A percentile compares a stretch with the other conserved stretches of the same genome.
These are phyloP conservation scores for Torulaspora indica DNA, from an alignment of 805 yeast species.

Conservation along the genomic window DNA sequence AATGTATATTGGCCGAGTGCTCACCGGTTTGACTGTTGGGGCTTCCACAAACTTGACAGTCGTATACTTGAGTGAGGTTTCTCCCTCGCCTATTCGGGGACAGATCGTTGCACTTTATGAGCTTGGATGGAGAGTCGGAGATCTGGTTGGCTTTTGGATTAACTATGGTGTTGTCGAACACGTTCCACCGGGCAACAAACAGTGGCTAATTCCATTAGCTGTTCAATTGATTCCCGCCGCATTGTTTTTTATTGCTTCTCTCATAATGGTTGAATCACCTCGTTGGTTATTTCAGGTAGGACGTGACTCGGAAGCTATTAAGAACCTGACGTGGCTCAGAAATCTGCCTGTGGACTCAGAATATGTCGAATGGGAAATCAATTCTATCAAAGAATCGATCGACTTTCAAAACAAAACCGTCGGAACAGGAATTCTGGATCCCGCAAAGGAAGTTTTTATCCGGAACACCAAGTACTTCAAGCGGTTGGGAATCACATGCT, in stretches of 20 bases:
- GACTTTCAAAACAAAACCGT: conserved; percentile 24
- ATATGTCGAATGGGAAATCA: conserved; percentile 41
- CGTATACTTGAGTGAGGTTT: conserved; percentile 43
- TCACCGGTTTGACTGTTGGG: conserved; percentile 53
- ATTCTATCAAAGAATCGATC: conserved; percentile 29
- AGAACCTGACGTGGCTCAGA: conserved; percentile 39
- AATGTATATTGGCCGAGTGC: conserved; percentile 50
- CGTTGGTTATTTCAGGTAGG: conserved; percentile 41
- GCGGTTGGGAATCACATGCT: conserved; percentile 39
- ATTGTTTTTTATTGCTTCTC: conserved; percentile 39
- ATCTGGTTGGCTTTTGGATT: conserved; percentile 47
- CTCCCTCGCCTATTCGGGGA: conserved; percentile 45
- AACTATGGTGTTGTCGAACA: conserved; percentile 44
- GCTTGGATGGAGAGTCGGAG: conserved; percentile 48
- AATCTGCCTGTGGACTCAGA: conserved; percentile 38
- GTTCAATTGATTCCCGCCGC: conserved; percentile 45
- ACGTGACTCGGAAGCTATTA: conserved; percentile 35
- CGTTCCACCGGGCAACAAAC: conserved; percentile 33
- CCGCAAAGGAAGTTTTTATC: conserved; percentile 37
- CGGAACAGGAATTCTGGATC: conserved; percentile 41
- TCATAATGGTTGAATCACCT: conserved; percentile 44
- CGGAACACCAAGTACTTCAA: conserved; percentile 30
- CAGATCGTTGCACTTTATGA: conserved; percentile 45
- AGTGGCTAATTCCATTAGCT: conserved; percentile 48
- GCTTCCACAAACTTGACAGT: conserved; percentile 48